Evolutionary conservation across 768 basidiomycete genomes (phyloP), one percentile per base, ranked within the genome.

Genomic region (Lactifluus pinguis): DNA sequence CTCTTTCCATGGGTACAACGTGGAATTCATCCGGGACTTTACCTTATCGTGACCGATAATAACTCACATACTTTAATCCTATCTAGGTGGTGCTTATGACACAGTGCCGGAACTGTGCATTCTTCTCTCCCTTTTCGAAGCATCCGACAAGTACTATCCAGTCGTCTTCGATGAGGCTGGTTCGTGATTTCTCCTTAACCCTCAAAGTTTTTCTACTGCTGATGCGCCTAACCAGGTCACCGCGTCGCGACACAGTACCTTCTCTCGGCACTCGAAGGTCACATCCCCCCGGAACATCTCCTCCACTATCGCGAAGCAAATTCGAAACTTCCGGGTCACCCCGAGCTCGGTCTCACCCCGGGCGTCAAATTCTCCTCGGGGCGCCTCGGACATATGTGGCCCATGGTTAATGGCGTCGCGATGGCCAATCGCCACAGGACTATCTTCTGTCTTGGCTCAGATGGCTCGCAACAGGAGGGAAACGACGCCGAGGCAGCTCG

Each of bases 311-410:
- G 92, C 53, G 87, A 84, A 68, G 92, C 92, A 59, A 80, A 92
- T 72, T 87, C 89, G 38, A 86, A 87, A 68, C 85, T 94, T 38
- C 92, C 92, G 2, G 92, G 91, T 14, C 92, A 94, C 68, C 92
- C 92, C 14, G 92, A 93, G 73, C 78, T 93, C 7, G 92, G 92
- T 25, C 77, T 93, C 61, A 93, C 92, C 0, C 92, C 92, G n/a
- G 92, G 92, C 32, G 83, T 94, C 74, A 91, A 92, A 73, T 94
- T 94, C 75, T 92, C 91, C 3, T 93, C 91, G 1, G 92, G 92
- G n/a, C 87, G 92, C 69, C 81, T 94, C 19, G 92, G 92, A 1
- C 92, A 94, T 73, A 84, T 92, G 80, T 94, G 91, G 91, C 85
- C 91, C 0, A 72, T 89, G 64, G 87, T 93, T 55, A 93, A 93